Base-by-base conservation (phyloP, 495 filamentous ascomycete genomes). In the Xylaria cubensis region DNA sequence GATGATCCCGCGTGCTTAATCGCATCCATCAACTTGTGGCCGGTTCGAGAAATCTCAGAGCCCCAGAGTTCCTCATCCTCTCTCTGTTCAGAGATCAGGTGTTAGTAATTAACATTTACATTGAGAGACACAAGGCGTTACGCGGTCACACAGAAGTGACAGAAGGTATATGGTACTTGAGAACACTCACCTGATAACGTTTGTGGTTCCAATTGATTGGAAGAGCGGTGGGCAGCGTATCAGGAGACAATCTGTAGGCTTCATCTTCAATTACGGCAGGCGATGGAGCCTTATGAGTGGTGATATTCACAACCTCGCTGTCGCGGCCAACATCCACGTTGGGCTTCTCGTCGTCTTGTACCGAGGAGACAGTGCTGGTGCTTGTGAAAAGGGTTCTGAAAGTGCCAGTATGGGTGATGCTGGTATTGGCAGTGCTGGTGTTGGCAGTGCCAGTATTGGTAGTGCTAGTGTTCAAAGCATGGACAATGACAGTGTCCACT, bases 31-130 rank as follows among this genome's bases (percentile, higher is more conserved):
- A 86, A 58, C 61, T 82, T 84, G 59, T 85, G 82, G 53, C 81
- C 80, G 9, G 82, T 81, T 71, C 77, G 76, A 2, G 78, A 76
- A 26, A 77, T 58, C 29, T 86, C 83, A 36, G 79, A 71, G 24
- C 93, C 92, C 93, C 93, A 96, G 19, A 95, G 85, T 53, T 90
- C 88, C 78, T 97, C 94, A 74, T 97, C 94, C 75, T 94, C 92
- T 44, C 94, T 87, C 78, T 97, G 93, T 56, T 56, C 50, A 56
- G 24, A 12, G 48, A 32, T 36, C 4, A 42, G 19, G 13, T 56
- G 21, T 67, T n/a, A 67, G 17, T 29, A 66, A 34, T 50, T 36
- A 2, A 4, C 3, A 32, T n/a, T 53, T 4, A 9, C 8, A 13
- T 17, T 56, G 36, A 24, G n/a, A 15, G 19, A 39, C 32, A 21